phyloP scores from a whole-genome alignment of 1,139 yeast species.

The Zygosaccharomyces pseudobailii region DNA sequence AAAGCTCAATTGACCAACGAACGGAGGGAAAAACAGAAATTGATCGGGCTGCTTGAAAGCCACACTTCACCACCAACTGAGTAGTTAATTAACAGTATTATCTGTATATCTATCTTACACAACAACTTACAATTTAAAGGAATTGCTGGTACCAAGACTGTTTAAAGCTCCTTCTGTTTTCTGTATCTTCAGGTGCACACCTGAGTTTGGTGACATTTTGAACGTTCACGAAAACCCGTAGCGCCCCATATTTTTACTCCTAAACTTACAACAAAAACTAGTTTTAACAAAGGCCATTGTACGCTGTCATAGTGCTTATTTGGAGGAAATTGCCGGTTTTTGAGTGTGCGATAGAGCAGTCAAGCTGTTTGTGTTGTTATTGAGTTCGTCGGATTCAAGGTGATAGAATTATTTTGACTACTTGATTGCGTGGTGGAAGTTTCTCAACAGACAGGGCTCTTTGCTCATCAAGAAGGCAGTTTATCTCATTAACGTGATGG shows the following conservation, averaged over 20 bases:
- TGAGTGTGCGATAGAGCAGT: not conserved
- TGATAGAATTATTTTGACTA: not conserved
- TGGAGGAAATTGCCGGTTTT: not conserved
- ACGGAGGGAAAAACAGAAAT: constrained; percentile 50
- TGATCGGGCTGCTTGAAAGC: constrained; percentile 49
- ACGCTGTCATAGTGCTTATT: not conserved
- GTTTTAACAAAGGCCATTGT: constrained; percentile 1
- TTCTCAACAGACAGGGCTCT: not conserved
- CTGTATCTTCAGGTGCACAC: not conserved
- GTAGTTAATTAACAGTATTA: not conserved
- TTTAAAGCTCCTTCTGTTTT: not conserved
- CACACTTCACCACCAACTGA: constrained; percentile 1
- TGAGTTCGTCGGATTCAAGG: not conserved
- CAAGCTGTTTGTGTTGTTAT: not conserved
- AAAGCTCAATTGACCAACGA: constrained; percentile 45
- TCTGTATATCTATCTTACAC: not conserved
- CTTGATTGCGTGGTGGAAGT: not conserved
- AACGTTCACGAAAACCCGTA: not conserved
- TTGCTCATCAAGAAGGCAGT: not conserved
- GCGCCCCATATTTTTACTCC: constrained; percentile 4
- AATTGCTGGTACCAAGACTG: not conserved
- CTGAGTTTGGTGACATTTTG: not conserved
- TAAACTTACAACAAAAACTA: constrained; percentile 1
- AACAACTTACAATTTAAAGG: not conserved
- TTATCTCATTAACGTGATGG: not conserved